phyloP scores from a whole-genome alignment of 2,329 filamentous ascomycete species.

The Penicillium digitatum region DNA sequence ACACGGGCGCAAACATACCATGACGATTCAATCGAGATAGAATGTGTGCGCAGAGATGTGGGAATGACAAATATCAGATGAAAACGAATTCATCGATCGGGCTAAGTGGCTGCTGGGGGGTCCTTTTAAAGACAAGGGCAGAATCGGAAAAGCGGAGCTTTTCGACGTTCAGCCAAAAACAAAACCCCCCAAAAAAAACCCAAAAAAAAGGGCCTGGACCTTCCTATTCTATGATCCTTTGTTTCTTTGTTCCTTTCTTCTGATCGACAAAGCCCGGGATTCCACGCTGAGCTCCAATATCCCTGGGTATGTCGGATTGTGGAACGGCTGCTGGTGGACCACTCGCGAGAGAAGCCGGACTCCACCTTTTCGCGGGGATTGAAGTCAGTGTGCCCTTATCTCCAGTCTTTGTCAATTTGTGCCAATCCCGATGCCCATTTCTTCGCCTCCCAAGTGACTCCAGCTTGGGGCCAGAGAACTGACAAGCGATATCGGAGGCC shows the following conservation, averaged over 20 bases:
- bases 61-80: background rate
- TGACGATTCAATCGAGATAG: background rate
- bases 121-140: background rate
- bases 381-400: too few relatives aligned
- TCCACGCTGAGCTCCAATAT: background rate
- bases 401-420: background rate
- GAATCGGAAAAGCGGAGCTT: slow-evolving; percentile 1
- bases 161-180: background rate
- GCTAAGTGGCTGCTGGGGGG: background rate
- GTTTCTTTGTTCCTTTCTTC: background rate
- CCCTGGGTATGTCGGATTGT: background rate
- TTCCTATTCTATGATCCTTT: too few relatives aligned
- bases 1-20: background rate
- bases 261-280: background rate
- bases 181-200: too few relatives aligned
- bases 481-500: background rate
- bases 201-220: too few relatives aligned
- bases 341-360: background rate
- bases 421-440: background rate
- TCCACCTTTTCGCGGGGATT: background rate
- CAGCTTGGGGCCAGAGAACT: background rate
- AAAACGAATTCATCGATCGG: background rate
- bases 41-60: background rate
- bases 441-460: background rate
- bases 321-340: background rate